A percentile compares a stretch with the other conserved stretches of the same genome.
Conservation (phyloP, 305 asterid species). For the Fraxinus angustifolia region DNA sequence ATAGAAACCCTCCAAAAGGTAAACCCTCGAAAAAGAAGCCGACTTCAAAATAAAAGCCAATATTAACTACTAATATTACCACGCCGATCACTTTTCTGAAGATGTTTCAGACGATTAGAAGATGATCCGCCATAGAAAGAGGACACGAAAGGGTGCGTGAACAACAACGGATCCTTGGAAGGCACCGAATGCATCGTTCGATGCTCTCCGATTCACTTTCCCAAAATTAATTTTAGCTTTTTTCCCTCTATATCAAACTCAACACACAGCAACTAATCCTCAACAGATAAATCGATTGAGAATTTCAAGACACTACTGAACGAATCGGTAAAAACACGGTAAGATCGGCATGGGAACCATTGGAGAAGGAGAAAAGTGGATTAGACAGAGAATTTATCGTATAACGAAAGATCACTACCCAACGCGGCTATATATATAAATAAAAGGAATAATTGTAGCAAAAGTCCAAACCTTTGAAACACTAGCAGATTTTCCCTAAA, state of each 20-base stretch:
- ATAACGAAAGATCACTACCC: neutral
- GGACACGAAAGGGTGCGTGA: slow-evolving; percentile 30
- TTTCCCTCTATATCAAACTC: neutral
- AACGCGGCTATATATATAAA: neutral
- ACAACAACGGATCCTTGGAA: slow-evolving; percentile 32
- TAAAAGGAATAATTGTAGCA: too few species aligned
- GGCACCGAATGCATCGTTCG: slow-evolving; percentile 85
- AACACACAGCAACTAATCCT: neutral
- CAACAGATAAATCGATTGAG: neutral
- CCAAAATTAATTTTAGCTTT: slow-evolving; percentile 23
- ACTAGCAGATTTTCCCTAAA: too few species aligned
- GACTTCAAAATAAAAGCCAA: slow-evolving; percentile 19
- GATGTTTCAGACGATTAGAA: slow-evolving; percentile 51
- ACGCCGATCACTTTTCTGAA: slow-evolving; percentile 47
- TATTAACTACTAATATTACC: slow-evolving; percentile 52
- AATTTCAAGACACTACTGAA: neutral
- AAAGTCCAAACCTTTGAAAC: too few species aligned
- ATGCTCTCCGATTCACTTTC: slow-evolving; percentile 53
- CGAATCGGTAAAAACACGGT: slow-evolving; percentile 16
- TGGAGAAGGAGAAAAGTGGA: slow-evolving; percentile 16
- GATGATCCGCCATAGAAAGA: slow-evolving; percentile 44
- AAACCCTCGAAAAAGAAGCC: slow-evolving; percentile 26
- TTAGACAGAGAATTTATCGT: slow-evolving; percentile 18
- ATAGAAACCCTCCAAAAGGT: slow-evolving; percentile 19
- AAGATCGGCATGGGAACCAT: slow-evolving; percentile 28